Conservation (phyloP, 2,329 filamentous ascomycete genomes). For the Botryosphaeria dothidea region DNA sequence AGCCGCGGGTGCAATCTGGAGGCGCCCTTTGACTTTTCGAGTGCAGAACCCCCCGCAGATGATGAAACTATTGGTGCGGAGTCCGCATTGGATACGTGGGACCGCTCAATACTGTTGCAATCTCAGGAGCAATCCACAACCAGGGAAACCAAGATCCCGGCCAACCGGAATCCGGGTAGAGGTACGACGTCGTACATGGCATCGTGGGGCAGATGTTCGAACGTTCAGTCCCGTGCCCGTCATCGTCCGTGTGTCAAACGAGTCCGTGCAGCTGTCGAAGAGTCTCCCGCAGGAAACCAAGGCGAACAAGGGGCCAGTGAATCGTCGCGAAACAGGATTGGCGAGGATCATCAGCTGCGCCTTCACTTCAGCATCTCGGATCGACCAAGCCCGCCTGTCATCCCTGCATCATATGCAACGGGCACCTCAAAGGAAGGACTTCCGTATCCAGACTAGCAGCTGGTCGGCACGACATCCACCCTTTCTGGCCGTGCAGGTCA, state of each 20-base stretch:
- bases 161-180: not conserved
- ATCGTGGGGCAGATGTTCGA: not conserved
- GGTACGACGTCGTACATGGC: not conserved
- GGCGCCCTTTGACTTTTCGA: not conserved
- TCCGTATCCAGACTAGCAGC: not conserved
- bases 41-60: not conserved
- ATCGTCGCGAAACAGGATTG: not conserved
- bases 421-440: not conserved
- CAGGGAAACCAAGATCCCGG: not conserved
- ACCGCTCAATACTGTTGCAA: not conserved
- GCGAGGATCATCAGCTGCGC: slow-evolving; percentile 8
- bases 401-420: not conserved
- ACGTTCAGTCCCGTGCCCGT: not conserved
- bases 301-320: not conserved
- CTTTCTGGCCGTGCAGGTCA: not conserved
- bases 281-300: not conserved
- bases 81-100: not conserved
- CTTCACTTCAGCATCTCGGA: not conserved
- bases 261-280: not conserved
- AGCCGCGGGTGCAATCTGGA: not conserved
- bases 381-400: not conserved
- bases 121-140: not conserved
- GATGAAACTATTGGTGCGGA: not conserved
- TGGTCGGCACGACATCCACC: not conserved
- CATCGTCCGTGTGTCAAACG: not conserved